Base-by-base conservation (phyloP, 2,329 filamentous ascomycete genomes). In the Trichoderma harzianum region DNA sequence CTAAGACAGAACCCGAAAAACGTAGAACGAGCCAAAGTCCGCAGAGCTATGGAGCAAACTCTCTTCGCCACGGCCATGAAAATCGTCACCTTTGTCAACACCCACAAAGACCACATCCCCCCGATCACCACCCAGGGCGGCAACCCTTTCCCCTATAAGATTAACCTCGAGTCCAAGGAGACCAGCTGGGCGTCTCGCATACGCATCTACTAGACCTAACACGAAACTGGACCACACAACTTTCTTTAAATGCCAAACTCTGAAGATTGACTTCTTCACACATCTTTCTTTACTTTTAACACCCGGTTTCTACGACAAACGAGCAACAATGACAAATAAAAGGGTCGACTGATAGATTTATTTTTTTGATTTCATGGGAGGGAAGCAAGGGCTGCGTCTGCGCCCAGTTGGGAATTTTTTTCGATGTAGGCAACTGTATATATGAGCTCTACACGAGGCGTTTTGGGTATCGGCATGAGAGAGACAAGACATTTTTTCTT, bases 101-200 rank as follows among this genome's bases (percentile, higher is more conserved):
- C 89, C 66, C 92, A 98, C 82, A 97, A 97, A 80, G 93, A 97
- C 78, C 96, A 98, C 81, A 98, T 99, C 75, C 96, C 96, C 1
- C 96, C 95, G 65, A 98, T 98, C 77, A 98, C 94, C 75, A 97
- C 94, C 10, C 96, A 94, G 26, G 94, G 91, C 79, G 93, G 92
- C 62, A 98, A 98, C 80, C 95, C 96, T 0, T 99, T 98, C 78
- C 95, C 95, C 0, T 98, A 97, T 82, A 92, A 95, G 81, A 97
- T 98, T 79, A 88, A 92, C 73, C 90, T 98, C 72, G 96, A 97
- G 79, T 93, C 93, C 71, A 93, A 93, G 78, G 87, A 91, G 72
- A 91, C 80, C 24, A 88, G 91, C 66, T 95, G 94, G 93, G 90
- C 93, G 63, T 89, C 91, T 71, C 87, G 93, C 51, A 94, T 95